Base-by-base conservation (phyloP, 495 filamentous ascomycete genomes). In the Haplographium delicatum region DNA sequence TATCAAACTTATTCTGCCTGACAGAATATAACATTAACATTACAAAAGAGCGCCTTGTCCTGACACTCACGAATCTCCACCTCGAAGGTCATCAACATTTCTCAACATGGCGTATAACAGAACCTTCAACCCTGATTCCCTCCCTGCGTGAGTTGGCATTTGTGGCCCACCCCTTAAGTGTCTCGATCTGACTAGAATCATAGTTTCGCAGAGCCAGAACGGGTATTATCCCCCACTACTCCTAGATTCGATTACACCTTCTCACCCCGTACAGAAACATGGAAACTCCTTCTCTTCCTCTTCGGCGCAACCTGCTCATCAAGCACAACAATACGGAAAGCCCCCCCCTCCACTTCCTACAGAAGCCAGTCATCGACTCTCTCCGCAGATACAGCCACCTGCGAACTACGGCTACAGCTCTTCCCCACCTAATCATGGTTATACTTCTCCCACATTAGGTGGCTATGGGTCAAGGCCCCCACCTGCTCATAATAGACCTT, bases 121-220 rank as follows among this genome's bases (percentile, higher is more conserved):
- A 61, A 77, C 80, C 34, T 89, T 86, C 70, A 96, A 98, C 62
- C 91, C 91, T n/a, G 94, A 98, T 72, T 88, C 89, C 68, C 81
- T 98, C 51, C 93, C 93, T 66, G 89, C 89, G 85, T 95, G 73
- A 81, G 89, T 82, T 18, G 15, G 33, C 22, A 4, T n/a, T 24
- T 37, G 26, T 13, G 38, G 19, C 48, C 44, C 16, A n/a, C 41
- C 16, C 23, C 42, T 23, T 22, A 20, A 22, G 37, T 26, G 27
- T 24, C n/a, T 27, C 26, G 35, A 19, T 31, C 45, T 33, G 53
- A 57, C 53, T 64, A 57, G 59, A 54, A 22, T 38, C 24, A 57
- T 65, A 95, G 89, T 57, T 93, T 96, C 64, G 91, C 89, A 57
- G 93, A 98, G 64, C 93, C 93, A 34, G 93, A 98, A 61, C 85